Base-by-base conservation (phyloP, 2,329 filamentous ascomycete genomes). In the Fusarium sp. region DNA sequence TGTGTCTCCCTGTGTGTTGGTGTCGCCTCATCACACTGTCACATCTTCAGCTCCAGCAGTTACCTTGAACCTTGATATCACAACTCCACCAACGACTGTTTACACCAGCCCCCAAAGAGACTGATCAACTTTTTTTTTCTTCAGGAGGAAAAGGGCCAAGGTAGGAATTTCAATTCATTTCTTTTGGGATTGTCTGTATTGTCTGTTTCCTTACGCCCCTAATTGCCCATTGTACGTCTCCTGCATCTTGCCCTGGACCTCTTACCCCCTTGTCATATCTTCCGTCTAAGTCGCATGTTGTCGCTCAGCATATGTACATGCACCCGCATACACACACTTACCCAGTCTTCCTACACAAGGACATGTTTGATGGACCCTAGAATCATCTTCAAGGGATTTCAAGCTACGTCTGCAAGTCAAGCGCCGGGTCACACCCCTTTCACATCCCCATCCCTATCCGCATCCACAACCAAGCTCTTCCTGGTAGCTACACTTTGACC, bases 401-500 rank as follows among this genome's bases (percentile, higher is more conserved):
- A 78, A 79, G 72, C 77, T 79, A 79, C 69, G 75, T 62, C 75
- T 79, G 77, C 77, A 79, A 76, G 77, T 76, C 75, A 80, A 80
- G 79, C 79, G 76, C 79, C 74, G 76, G 77, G 74, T 79, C 77
- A 79, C 74, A 79, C 79, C 76, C 77, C 75, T 77, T 75, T 73
- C 70, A 74, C 65, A 74, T 72, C 67, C 70, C 67, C 66, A 67
- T 72, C 78, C 72, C 75, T 62, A 75, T 72, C 62, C 72, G 64
- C 69, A 70, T 70, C 79, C 77, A 78, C 72, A 70, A 55, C 54
- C 61, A 70, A 70, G 73, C 70, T 75, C 74, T 75, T 76, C 63
- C 61, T 73, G 54, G 64, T 69, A 65, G 59, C 66, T 70, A 59
- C 53, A 48, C 66, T 57, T 65, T 58, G 61, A 68, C 69, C 54